Evolutionary conservation across 306 rosid species (phyloP).

Genomic region (Cucurbita moschata): DNA sequence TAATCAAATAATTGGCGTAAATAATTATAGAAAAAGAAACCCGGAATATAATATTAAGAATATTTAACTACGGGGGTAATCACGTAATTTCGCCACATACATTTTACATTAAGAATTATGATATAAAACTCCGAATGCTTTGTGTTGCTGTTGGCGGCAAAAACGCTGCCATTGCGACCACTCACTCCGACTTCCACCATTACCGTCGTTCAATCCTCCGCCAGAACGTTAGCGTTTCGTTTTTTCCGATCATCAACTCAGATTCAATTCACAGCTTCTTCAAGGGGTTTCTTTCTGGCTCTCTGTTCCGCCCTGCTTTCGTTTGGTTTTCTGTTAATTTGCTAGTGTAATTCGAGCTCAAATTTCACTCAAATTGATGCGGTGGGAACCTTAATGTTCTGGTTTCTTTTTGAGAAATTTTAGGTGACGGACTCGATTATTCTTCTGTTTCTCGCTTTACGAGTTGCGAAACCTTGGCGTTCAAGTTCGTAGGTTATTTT

Average conservation of each 20-base stretch:
- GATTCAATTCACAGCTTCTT: neutral
- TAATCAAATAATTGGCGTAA: neutral
- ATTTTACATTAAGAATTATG: neutral
- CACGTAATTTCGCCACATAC: neutral
- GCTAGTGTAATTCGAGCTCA: neutral
- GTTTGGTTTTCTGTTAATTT: neutral
- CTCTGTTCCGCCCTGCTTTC: neutral
- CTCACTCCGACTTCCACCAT: neutral
- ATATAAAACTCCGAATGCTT: neutral
- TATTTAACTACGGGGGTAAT: neutral
- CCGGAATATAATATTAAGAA: neutral
- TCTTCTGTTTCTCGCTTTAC: neutral
- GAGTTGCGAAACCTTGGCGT: neutral
- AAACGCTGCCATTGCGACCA: conserved; percentile 12
- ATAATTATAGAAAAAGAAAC: neutral
- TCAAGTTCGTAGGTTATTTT: neutral
- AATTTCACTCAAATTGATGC: neutral
- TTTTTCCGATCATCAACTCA: neutral
- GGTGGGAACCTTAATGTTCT: neutral
- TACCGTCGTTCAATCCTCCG: neutral
- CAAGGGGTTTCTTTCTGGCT: neutral
- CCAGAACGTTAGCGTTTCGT: neutral
- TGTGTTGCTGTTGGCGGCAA: conserved; percentile 17
- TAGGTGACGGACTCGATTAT: neutral
- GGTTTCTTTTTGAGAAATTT: neutral